Percentiles rank a stretch among this genome's conserved stretches.
These are phyloP conservation scores for Sphaceloma murrayae DNA, from an alignment of 2,329 filamentous ascomycete genomes.

Conservation along the genomic window DNA sequence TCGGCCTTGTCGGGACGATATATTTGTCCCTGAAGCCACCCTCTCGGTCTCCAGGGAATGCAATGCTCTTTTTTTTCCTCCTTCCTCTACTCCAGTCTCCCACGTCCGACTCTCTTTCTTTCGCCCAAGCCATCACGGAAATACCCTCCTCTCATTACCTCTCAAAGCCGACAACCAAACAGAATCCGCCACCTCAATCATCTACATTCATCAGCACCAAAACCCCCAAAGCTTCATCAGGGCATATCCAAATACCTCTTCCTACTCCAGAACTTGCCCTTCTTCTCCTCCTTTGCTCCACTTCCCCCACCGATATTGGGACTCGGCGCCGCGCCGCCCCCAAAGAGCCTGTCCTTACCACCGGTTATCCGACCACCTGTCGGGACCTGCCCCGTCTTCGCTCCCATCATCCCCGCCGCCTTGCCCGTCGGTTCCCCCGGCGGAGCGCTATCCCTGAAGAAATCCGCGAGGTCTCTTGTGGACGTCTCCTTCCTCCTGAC, in stretches of 20 bases:
- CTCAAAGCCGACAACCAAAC: neutral
- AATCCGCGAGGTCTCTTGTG: conserved; percentile 37
- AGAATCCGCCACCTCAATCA: neutral
- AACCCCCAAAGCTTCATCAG: conserved; percentile 14
- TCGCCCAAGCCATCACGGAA: too few relatives aligned
- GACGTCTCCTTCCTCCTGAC: conserved; percentile 21
- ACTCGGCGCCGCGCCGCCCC: conserved; percentile 17
- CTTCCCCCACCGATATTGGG: conserved; percentile 14
- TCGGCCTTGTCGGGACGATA: too few relatives aligned
- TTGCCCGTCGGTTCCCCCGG: conserved; percentile 20
- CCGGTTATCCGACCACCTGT: neutral
- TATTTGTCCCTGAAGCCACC: too few relatives aligned
- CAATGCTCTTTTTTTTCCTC: too few relatives aligned
- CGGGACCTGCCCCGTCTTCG: too few relatives aligned
- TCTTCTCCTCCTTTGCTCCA: conserved; percentile 23
- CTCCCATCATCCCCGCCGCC: conserved; percentile 21
- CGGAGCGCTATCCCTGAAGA: conserved; percentile 35
- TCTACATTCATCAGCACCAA: conserved; percentile 2
- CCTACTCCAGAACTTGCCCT: conserved; percentile 20
- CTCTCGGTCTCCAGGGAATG: too few relatives aligned
- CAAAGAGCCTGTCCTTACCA: conserved; percentile 7
- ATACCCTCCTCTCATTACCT: neutral
- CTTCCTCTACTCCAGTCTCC: too few relatives aligned
- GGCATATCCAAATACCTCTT: conserved; percentile 24
- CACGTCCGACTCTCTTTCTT: too few relatives aligned